Percentiles rank a stretch among this genome's conserved stretches.
Evolutionary conservation across 768 basidiomycete genomes (phyloP).

Genomic region (Boletus speciosus): DNA sequence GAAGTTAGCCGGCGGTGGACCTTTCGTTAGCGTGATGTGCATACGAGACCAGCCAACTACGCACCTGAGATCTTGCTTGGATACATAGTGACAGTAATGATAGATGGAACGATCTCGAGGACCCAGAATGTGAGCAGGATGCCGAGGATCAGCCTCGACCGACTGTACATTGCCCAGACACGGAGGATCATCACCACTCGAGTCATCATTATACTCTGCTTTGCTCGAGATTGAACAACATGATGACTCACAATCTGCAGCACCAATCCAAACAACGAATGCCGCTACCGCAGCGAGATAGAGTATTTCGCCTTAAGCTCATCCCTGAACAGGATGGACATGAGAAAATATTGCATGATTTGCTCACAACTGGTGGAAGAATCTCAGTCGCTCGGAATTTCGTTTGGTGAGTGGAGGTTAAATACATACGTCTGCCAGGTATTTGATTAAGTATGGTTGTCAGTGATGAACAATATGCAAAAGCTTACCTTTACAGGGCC

Average conservation of each 20-base stretch:
- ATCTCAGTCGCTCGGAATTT: background rate
- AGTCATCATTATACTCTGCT: background rate
- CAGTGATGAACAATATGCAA: too few relatives aligned
- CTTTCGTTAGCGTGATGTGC: background rate
- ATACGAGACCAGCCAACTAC: background rate
- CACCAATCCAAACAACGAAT: background rate
- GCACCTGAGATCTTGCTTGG: background rate
- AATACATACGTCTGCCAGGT: constrained; percentile 5
- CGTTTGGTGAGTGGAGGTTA: background rate
- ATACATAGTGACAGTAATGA: background rate
- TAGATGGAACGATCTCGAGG: background rate
- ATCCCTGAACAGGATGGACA: background rate
- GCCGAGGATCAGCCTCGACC: constrained; percentile 6
- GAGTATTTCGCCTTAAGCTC: constrained; percentile 3
- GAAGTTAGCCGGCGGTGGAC: background rate
- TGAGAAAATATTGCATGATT: background rate
- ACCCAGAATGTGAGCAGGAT: constrained; percentile 8
- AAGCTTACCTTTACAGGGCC: constrained; percentile 5
- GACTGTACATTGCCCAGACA: constrained; percentile 11
- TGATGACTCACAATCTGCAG: constrained; percentile 10
- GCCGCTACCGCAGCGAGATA: constrained; percentile 1
- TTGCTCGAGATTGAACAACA: background rate
- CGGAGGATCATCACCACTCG: constrained; percentile 17
- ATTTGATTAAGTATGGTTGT: background rate
- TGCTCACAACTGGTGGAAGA: constrained; percentile 8